Evolutionary conservation across 129 eudicot species (phyloP).

Genomic region (Oenanthe sinensis): DNA sequence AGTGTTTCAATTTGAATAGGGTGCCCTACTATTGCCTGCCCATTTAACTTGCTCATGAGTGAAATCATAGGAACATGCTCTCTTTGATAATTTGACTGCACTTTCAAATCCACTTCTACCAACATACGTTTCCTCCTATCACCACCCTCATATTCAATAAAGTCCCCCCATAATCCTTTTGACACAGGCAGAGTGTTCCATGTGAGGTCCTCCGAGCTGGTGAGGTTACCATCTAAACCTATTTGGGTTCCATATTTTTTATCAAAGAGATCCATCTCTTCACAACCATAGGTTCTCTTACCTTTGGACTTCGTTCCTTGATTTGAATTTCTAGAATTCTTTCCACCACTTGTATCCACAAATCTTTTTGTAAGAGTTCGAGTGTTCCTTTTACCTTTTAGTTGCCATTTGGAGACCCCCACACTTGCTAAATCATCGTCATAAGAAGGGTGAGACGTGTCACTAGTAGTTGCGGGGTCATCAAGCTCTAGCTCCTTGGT

Average conservation of each 20-base stretch:
- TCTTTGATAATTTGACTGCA: constrained; percentile 71
- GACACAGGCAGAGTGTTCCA: constrained; percentile 26
- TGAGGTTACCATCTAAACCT: constrained; percentile 19
- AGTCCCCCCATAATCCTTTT: constrained; percentile 61
- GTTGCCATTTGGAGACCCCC: constrained; percentile 74
- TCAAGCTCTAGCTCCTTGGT: constrained; percentile 45
- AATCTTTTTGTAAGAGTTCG: constrained; percentile 42
- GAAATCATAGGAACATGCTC: constrained; percentile 89
- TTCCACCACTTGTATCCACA: constrained; percentile 28
- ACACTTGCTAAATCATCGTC: constrained; percentile 28
- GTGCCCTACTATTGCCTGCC: constrained; percentile 87
- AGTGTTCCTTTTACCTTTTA: constrained; percentile 74
- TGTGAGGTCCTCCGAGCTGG: constrained; percentile 38
- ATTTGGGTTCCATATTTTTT: constrained; percentile 21
- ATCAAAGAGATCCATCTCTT: constrained; percentile 22
- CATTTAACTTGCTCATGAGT: constrained; percentile 78
- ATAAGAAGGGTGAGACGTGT: constrained; percentile 27
- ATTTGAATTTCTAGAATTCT: constrained; percentile 18
- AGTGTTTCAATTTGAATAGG: constrained; percentile 82
- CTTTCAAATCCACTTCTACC: constrained; percentile 76
- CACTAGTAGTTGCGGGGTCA: constrained; percentile 37
- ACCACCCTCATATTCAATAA: constrained; percentile 30
- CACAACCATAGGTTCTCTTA: constrained; percentile 21
- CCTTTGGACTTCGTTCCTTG: constrained; percentile 23
- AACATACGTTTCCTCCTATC: constrained; percentile 34